Conservation (phyloP, 441 rosid species). For the Corymbia calophylla region DNA sequence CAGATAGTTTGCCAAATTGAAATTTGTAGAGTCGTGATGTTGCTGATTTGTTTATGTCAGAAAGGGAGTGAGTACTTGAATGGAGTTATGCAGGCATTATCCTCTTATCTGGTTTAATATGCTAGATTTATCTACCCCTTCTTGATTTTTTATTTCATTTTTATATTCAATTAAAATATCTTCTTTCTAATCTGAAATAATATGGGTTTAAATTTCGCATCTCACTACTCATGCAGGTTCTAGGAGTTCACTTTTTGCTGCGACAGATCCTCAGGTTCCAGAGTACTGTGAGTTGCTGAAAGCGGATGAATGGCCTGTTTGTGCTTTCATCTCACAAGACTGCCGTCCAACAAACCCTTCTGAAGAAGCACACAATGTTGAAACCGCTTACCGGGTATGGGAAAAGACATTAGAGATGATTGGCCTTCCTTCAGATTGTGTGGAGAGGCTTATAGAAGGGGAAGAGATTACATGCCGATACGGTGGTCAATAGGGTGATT, state of each 20-base stretch:
- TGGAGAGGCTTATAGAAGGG: conserved; percentile 71
- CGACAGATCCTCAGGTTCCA: conserved; percentile 90
- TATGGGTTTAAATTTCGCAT: not conserved
- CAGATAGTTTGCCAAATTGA: not conserved
- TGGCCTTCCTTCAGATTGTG: conserved; percentile 74
- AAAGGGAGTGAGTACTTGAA: not conserved
- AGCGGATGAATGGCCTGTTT: conserved; percentile 86
- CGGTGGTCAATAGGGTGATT: conserved; percentile 30
- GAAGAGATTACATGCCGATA: conserved; percentile 55
- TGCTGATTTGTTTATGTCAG: not conserved
- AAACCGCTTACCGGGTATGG: conserved; percentile 69
- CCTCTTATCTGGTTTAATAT: not conserved
- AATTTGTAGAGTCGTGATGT: not conserved
- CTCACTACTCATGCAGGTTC: conserved; percentile 33
- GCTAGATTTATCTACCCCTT: not conserved
- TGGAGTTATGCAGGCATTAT: not conserved
- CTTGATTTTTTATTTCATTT: not conserved
- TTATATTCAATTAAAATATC: not conserved
- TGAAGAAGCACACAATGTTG: conserved; percentile 79
- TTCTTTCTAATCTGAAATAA: not conserved
- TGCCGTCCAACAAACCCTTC: conserved; percentile 91
- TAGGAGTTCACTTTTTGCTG: conserved; percentile 83
- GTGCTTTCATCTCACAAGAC: conserved; percentile 87
- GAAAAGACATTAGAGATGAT: conserved; percentile 81
- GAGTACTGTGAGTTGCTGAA: conserved; percentile 80